Conservation (phyloP, 352 stramenopile species). For the Phytophthora lateralis region DNA sequence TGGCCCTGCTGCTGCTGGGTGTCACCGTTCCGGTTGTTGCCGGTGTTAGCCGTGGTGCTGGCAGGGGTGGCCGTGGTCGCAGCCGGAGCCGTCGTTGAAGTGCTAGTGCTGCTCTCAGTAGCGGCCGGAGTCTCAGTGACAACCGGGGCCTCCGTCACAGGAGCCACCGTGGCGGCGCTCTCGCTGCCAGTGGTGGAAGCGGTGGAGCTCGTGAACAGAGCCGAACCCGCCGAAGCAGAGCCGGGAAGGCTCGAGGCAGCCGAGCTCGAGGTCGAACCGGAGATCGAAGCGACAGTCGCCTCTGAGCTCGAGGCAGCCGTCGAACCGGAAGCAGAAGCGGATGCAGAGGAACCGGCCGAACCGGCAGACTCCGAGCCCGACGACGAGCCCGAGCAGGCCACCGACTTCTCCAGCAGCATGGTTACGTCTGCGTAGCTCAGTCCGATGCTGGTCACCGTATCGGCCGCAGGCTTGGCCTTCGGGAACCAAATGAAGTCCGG, state of each 20-base stretch:
- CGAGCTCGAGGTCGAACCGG: constrained; percentile 7
- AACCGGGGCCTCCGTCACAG: constrained; percentile 16
- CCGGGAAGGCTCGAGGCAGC: constrained; percentile 13
- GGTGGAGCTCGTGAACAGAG: constrained; percentile 8
- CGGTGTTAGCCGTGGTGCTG: constrained; percentile 11
- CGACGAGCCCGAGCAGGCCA: constrained; percentile 17
- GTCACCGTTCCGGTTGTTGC: constrained; percentile 10
- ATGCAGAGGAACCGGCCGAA: constrained; percentile 11
- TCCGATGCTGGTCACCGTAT: constrained; percentile 35
- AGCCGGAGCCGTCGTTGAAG: constrained; percentile 5
- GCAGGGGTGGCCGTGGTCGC: constrained; percentile 1
- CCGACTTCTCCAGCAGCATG: constrained; percentile 34
- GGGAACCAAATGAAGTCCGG: constrained; percentile 47
- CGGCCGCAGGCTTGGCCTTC: constrained; percentile 22
- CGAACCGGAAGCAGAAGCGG: constrained; percentile 9
- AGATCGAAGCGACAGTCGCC: constrained; percentile 3
- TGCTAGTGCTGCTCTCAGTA: constrained; percentile 5
- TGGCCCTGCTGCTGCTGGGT: constrained; percentile 3
- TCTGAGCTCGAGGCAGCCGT: background rate
- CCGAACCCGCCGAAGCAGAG: constrained; percentile 17
- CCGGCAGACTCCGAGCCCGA: constrained; percentile 5
- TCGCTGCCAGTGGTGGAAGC: constrained; percentile 6
- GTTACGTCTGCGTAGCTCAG: constrained; percentile 40
- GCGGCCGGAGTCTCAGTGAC: background rate
- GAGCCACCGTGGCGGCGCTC: constrained; percentile 14